Evolutionary conservation across 257 asterid species (phyloP).

Genomic region (Plectranthus barbatus): DNA sequence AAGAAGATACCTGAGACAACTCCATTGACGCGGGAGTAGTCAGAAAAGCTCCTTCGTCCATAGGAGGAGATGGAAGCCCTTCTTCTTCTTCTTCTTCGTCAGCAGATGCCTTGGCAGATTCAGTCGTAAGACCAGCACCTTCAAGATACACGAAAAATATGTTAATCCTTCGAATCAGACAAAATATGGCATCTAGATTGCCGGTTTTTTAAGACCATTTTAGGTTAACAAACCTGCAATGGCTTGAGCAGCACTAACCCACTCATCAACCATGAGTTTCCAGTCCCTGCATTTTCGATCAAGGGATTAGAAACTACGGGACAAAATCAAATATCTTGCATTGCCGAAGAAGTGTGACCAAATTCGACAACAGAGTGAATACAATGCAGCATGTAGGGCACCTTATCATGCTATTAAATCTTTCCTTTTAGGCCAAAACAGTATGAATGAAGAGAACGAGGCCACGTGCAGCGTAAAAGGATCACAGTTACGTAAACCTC

Average conservation of each 20-base stretch:
- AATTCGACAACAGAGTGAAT: not conserved
- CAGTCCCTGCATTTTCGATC: constrained; percentile 41
- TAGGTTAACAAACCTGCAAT: constrained; percentile 35
- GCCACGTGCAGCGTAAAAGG: not conserved
- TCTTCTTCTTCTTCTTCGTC: constrained; percentile 36
- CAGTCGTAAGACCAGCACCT: constrained; percentile 38
- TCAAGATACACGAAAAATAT: not conserved
- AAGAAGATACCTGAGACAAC: constrained; percentile 42
- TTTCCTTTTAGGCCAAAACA: not conserved
- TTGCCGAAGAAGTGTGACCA: not conserved
- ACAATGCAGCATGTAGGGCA: constrained; percentile 1
- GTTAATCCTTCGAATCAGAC: not conserved
- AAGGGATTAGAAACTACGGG: not conserved
- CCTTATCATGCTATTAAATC: not conserved
- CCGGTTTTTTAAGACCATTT: not conserved
- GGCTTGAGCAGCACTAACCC: constrained; percentile 44
- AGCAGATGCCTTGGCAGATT: constrained; percentile 47
- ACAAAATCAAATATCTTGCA: not conserved
- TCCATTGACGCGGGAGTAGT: constrained; percentile 46
- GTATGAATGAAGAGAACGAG: not conserved
- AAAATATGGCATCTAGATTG: not conserved
- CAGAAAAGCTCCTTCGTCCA: constrained; percentile 63
- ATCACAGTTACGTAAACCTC: no score
- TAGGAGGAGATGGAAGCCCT: constrained; percentile 87
- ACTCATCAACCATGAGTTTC: constrained; percentile 53